These are phyloP conservation scores for Syncephalastrum sp. DNA, from an alignment of 371 early-diverging fungal species.

Conservation along the genomic window DNA sequence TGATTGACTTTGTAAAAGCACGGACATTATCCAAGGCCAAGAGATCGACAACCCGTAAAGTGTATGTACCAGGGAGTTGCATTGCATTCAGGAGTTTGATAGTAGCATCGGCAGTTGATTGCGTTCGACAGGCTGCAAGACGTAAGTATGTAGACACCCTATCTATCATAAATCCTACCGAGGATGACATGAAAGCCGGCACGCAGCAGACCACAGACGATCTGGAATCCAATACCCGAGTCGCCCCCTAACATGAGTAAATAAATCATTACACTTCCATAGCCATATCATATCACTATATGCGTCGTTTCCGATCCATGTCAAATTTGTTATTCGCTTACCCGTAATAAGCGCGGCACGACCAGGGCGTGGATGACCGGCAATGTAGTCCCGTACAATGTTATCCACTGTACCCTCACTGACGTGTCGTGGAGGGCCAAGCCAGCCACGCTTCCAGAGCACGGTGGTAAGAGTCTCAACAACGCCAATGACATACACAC, in stretches of 20 bases:
- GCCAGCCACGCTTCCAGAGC: conserved; percentile 22
- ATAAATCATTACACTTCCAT: background rate
- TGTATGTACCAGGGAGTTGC: too few species aligned
- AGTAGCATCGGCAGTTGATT: too few species aligned
- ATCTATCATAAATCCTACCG: conserved; percentile 19
- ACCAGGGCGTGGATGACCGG: background rate
- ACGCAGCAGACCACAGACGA: conserved; percentile 27
- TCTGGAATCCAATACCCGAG: conserved; percentile 43
- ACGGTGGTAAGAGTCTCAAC: conserved; percentile 31
- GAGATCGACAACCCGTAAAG: too few species aligned
- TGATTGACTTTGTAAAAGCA: conserved; percentile 18
- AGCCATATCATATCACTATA: background rate
- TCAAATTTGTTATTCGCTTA: background rate
- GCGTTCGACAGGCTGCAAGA: too few species aligned
- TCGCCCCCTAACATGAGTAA: conserved; percentile 31
- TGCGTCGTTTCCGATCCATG: too few species aligned
- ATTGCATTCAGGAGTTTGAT: too few species aligned
- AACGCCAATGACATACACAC: conserved; percentile 34
- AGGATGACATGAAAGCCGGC: conserved; percentile 39
- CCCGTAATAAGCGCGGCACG: conserved; percentile 29
- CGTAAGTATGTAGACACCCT: too few species aligned
- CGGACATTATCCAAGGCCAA: conserved; percentile 20
- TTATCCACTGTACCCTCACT: conserved; percentile 15
- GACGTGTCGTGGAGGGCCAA: conserved; percentile 2
- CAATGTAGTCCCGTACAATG: conserved; percentile 6